Evolutionary conservation across 2,329 filamentous ascomycete genomes (phyloP), one percentile per base, ranked within the genome.

Genomic region (Pleochaeta shiraiana): DNA sequence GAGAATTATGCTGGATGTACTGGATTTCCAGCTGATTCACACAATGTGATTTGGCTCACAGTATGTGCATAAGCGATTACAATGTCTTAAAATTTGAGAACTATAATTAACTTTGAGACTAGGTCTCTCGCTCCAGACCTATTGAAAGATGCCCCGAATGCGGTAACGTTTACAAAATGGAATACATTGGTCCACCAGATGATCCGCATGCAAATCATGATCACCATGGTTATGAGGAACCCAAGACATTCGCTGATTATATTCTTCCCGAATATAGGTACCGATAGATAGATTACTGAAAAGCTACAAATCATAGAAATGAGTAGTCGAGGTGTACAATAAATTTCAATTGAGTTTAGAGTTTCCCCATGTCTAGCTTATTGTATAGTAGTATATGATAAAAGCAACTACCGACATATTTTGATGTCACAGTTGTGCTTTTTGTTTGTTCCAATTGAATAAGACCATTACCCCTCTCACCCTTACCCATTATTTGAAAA

Each of bases 1-100:
- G 93, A 98, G 84, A 92, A 97, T 79, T 95, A 93, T 76, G 84
- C 86, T 72, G 93, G 93, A 74, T 98, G 93, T 85, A 98, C 93
- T 71, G 93, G 93, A 73, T 88, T 75, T 77, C 93, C 93, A 64
- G 92, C 82, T 71, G 93, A 97, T 80, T 95, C 90, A 53, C 93
- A 98, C 82, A 77, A 81, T 72, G 88, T 92, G 67, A 83, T 85
- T 77, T 98, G 93, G 93, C 83, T 96, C 72, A 89, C 88, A 69
- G 88, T 93, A 84, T 72, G 86, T 70, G 55, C 50, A 33, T 28
- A 50, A 21, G 19, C 55, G 16, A 34, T 14, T 33, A 12, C 4
- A 6, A 14, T 19, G 14, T 16, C 37, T 11, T 21, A 50, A 53
- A 24, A 33, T 28, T 19, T 39, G 57, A 33, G 6, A n/a, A 16